Percentiles rank a stretch among this genome's conserved stretches.
phyloP scores from a whole-genome alignment of 2,329 filamentous ascomycete genomes.

The Fusarium xyrophilum region DNA sequence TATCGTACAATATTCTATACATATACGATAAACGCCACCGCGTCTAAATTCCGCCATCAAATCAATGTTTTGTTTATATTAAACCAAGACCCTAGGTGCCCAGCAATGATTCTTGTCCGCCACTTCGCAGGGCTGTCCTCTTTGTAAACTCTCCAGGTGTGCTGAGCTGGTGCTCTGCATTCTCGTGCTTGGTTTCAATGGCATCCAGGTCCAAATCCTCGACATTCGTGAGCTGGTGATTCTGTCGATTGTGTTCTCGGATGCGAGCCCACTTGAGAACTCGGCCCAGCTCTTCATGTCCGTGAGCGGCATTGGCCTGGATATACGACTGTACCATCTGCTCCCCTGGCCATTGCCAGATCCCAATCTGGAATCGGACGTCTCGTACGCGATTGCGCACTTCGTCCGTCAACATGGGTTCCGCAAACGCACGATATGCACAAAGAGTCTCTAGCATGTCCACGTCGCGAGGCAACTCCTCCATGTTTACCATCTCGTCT shows the following conservation, averaged over 20 bases:
- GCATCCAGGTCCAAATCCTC: slow-evolving; percentile 2
- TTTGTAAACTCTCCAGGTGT: background rate
- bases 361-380: slow-evolving; percentile 35
- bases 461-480: slow-evolving; percentile 45
- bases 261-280: slow-evolving; percentile 36
- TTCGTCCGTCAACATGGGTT: slow-evolving; percentile 49
- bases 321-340: slow-evolving; percentile 47
- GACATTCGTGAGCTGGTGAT: background rate
- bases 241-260: slow-evolving; percentile 15
- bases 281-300: slow-evolving; percentile 36
- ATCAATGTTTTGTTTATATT: slow-evolving; percentile 4
- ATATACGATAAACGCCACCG: slow-evolving; percentile 30
- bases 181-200: slow-evolving; percentile 2
- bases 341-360: slow-evolving; percentile 51
- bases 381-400: slow-evolving; percentile 44
- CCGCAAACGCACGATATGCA: slow-evolving; percentile 57
- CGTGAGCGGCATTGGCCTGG: slow-evolving; percentile 36
- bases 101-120: background rate
- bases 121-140: background rate
- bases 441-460: slow-evolving; percentile 52
- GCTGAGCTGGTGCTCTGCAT: background rate
- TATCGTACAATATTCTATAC: slow-evolving; percentile 18
- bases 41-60: slow-evolving; percentile 26
- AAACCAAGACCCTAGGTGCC: slow-evolving; percentile 1
- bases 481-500: slow-evolving; percentile 46